phyloP scores from a whole-genome alignment of 2,329 filamentous ascomycete genomes.

The Monosporascus cannonballus region DNA sequence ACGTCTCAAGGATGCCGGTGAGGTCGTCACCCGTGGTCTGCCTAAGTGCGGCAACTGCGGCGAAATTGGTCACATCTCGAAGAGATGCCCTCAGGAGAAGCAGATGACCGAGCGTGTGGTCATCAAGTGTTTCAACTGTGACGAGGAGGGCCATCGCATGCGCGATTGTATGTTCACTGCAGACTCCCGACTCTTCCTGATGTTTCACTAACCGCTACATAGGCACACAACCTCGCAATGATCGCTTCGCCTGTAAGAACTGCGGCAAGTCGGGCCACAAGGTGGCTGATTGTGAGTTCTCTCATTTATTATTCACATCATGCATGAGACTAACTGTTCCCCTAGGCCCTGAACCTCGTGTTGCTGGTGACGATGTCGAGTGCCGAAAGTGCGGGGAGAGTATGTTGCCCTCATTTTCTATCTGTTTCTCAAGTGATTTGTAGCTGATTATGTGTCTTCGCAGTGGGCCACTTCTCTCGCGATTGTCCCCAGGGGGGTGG shows the following conservation, averaged over 20 bases:
- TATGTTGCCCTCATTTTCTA: conserved; percentile 27
- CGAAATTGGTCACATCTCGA: conserved; percentile 57
- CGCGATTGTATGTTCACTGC: conserved; percentile 57
- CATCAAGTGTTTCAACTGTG: conserved; percentile 61
- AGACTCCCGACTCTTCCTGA: not conserved
- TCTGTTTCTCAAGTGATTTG: not conserved
- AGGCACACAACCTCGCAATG: conserved; percentile 55
- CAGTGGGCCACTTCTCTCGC: conserved; percentile 55
- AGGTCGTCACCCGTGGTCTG: conserved; percentile 52
- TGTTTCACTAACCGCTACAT: conserved; percentile 8
- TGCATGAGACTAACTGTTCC: conserved; percentile 14
- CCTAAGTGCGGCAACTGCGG: conserved; percentile 59
- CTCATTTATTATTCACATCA: conserved; percentile 4
- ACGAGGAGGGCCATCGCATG: conserved; percentile 56
- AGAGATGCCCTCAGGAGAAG: conserved; percentile 54
- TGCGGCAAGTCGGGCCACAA: conserved; percentile 53
- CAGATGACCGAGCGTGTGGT: conserved; percentile 38
- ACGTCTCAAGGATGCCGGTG: conserved; percentile 61
- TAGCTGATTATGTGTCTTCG: conserved; percentile 8
- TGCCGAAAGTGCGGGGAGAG: conserved; percentile 60
- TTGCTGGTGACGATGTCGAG: conserved; percentile 52
- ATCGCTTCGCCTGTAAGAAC: conserved; percentile 63
- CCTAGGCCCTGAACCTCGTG: conserved; percentile 49
- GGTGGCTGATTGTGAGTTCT: conserved; percentile 40
- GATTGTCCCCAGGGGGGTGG: conserved; percentile 60